Conservation (phyloP, 768 basidiomycete species). For the Leccinum uliginosum region DNA sequence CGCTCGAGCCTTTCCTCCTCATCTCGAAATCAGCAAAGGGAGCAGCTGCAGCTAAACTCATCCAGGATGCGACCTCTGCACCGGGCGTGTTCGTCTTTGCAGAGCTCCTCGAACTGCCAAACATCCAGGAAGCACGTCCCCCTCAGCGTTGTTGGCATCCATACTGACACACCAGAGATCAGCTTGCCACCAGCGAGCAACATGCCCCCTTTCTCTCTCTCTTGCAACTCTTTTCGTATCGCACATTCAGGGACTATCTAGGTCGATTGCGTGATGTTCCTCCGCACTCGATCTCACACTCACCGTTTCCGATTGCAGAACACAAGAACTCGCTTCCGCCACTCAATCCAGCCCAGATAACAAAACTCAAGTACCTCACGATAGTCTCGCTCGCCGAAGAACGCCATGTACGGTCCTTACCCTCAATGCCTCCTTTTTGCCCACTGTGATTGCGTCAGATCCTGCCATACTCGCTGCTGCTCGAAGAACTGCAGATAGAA, state of each 20-base stretch:
- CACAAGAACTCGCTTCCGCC: constrained; percentile 63
- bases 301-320: constrained; percentile 39
- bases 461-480: constrained; percentile 73
- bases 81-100: constrained; percentile 91
- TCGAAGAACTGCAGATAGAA: constrained; percentile 66
- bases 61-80: constrained; percentile 82
- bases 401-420: constrained; percentile 55
- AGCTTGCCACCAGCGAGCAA: constrained; percentile 70
- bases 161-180: constrained; percentile 4
- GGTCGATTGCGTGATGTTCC: constrained; percentile 41
- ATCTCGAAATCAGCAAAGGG: constrained; percentile 92
- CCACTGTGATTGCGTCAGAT: constrained; percentile 43
- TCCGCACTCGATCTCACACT: background rate
- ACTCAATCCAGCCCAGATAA: constrained; percentile 67
- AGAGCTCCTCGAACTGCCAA: constrained; percentile 78
- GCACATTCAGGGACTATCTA: constrained; percentile 79
- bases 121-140: constrained; percentile 72
- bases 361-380: constrained; percentile 90
- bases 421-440: background rate
- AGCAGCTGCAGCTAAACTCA: constrained; percentile 85
- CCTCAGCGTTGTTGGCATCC: background rate
- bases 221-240: constrained; percentile 86
- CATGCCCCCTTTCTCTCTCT: constrained; percentile 58
- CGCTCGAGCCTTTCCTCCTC: constrained; percentile 85
- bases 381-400: constrained; percentile 79